A percentile compares a stretch with the other conserved stretches of the same genome.
phyloP scores from a whole-genome alignment of 2,329 filamentous ascomycete genomes.

The Ceratocystis cubensis region DNA sequence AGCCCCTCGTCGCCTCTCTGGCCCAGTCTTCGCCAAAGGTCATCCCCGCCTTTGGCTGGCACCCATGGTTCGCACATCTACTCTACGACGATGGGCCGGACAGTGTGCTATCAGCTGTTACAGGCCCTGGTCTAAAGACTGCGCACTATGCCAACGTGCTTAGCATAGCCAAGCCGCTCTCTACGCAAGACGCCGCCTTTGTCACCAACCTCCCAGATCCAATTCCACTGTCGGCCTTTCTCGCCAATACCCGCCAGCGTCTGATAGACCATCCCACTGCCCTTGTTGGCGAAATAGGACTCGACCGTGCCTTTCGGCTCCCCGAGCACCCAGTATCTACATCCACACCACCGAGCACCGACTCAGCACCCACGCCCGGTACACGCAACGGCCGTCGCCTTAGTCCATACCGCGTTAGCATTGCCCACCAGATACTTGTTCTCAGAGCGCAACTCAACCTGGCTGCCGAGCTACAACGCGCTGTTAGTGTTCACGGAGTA shows the following conservation, averaged over 20 bases:
- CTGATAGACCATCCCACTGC: constrained; percentile 48
- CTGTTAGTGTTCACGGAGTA: constrained; percentile 61
- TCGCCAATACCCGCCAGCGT: constrained; percentile 42
- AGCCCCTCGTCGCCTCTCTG: constrained; percentile 54
- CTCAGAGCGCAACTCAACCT: constrained; percentile 57
- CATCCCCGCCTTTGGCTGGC: constrained; percentile 72
- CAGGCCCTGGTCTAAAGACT: constrained; percentile 13
- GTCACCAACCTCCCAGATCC: constrained; percentile 46
- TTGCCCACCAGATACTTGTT: constrained; percentile 55
- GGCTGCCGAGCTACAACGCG: constrained; percentile 52
- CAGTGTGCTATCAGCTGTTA: background rate
- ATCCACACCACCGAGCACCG: background rate
- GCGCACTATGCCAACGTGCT: constrained; percentile 57
- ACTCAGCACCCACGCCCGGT: constrained; percentile 45
- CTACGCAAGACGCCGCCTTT: constrained; percentile 36
- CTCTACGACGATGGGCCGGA: constrained; percentile 48
- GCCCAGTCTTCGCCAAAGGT: constrained; percentile 34
- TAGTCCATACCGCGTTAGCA: constrained; percentile 53
- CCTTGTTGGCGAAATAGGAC: constrained; percentile 62
- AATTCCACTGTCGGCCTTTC: constrained; percentile 43
- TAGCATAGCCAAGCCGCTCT: constrained; percentile 37
- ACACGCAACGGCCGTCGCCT: constrained; percentile 57
- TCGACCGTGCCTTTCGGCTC: constrained; percentile 66
- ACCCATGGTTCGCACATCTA: constrained; percentile 75
- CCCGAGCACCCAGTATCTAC: constrained; percentile 33